Conservation (phyloP, 2,329 filamentous ascomycete species). For the Xylariaceae sp. region DNA sequence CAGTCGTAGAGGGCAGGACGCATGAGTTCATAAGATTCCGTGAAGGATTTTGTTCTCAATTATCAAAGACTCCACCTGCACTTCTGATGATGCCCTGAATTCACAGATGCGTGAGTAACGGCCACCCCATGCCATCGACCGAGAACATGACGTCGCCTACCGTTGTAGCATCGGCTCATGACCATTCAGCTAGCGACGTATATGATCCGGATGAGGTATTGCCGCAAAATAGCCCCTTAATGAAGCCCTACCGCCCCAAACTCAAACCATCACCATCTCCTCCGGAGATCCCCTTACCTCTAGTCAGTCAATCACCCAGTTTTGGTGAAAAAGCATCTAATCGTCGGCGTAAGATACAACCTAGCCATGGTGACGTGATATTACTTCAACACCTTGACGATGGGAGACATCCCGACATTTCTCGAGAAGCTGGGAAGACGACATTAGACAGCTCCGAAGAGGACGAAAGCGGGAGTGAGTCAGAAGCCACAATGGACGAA, state of each 20-base stretch:
- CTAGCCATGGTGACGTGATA: constrained; percentile 63
- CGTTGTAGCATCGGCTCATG: constrained; percentile 30
- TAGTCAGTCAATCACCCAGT: constrained; percentile 42
- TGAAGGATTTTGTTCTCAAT: constrained; percentile 6
- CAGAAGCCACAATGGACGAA: constrained; percentile 25
- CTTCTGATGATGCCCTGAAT: constrained; percentile 28
- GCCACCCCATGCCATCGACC: constrained; percentile 26
- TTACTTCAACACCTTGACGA: constrained; percentile 63
- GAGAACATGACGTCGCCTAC: constrained; percentile 35
- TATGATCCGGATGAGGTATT: constrained; percentile 50
- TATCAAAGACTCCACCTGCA: constrained; percentile 14
- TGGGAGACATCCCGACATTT: constrained; percentile 64
- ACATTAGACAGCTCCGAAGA: constrained; percentile 49
- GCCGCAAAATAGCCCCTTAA: constrained; percentile 39
- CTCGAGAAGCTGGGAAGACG: constrained; percentile 51
- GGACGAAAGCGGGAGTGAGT: constrained; percentile 34
- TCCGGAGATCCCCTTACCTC: constrained; percentile 42
- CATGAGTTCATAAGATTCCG: constrained; percentile 5
- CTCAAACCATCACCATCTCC: constrained; percentile 52
- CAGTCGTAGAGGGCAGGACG: constrained; percentile 5
- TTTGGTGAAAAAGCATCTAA: constrained; percentile 47
- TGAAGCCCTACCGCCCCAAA: constrained; percentile 42
- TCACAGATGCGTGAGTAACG: constrained; percentile 34
- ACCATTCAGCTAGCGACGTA: constrained; percentile 33
- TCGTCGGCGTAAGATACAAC: constrained; percentile 52